Evolutionary conservation across 495 filamentous ascomycete species (phyloP), one percentile per base, ranked within the genome.

Genomic region (Annulohypoxylon nitens): DNA sequence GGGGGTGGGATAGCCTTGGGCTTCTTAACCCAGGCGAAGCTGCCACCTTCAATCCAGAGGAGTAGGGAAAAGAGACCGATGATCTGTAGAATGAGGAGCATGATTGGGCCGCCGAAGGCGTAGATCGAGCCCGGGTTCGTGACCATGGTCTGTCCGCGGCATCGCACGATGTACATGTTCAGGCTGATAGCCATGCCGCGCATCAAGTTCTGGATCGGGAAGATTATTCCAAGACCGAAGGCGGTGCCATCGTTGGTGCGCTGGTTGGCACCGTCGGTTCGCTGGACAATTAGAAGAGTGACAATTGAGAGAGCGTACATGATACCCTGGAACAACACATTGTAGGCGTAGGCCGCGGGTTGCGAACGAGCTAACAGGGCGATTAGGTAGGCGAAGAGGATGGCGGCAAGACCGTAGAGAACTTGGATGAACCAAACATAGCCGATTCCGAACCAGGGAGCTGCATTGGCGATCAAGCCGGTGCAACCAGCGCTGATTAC

Each of bases 391-490:
- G 92, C 85, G 34, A 91, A 80, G 9, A 94, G 80, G 25, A 86
- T 91, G 2, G 91, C 90, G 0, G 90, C 86, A 16, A 95, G 78
- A 0, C 93, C 92, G 79, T 94, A 94, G 2, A 95, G 83, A 34
- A 91, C 83, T 60, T 96, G 87, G 33, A 96, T 85, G 25, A 93
- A 78, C 74, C 93, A 95, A 9, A 96, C 81, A 70, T 94, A 96
- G 50, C 88, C 91, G 12, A 92, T 78, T 72, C 90, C 83, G 74
- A 90, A 95, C 90, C 91, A 96, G n/a, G 88, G 81, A 45, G 86
- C 75, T 6, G 86, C 74, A 0, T 81, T 83, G 5, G 88, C 85
- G 62, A 92, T 88, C 39, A 95, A 88, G 39, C 88, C 86, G 12
- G 89, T 86, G 14, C 84, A 83, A 4, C 91, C 73, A 14, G 89